Percentiles rank a stretch among this genome's conserved stretches.
phyloP scores from a whole-genome alignment of 306 rosid genomes.

The Castanea mollissima region DNA sequence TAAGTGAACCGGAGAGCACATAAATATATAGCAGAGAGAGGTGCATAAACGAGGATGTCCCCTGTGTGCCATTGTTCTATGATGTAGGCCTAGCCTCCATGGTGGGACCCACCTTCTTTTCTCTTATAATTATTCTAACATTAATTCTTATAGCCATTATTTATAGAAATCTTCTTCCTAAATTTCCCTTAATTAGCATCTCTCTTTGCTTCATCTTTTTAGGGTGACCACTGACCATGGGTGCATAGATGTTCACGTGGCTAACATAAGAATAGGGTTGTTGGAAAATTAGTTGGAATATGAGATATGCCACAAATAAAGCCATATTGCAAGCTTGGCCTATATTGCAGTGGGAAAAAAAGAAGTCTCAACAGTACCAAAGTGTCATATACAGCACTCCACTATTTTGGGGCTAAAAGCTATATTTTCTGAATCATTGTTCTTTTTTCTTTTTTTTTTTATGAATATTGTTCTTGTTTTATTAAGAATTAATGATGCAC shows the following conservation, averaged over 20 bases:
- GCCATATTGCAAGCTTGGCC: slow-evolving; percentile 13
- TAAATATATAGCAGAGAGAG: slow-evolving; percentile 37
- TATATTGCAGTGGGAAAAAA: background rate
- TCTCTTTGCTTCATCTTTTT: slow-evolving; percentile 7
- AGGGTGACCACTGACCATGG: slow-evolving; percentile 4
- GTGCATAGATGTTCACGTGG: slow-evolving; percentile 8
- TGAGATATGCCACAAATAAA: background rate
- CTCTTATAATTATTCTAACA: slow-evolving; percentile 47
- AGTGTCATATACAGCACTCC: slow-evolving; percentile 6
- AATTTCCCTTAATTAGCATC: background rate
- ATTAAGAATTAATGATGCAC: slow-evolving; percentile 18
- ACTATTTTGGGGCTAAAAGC: slow-evolving; percentile 15
- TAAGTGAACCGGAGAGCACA: slow-evolving; percentile 37
- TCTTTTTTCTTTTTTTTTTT: no score
- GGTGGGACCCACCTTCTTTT: slow-evolving; percentile 54
- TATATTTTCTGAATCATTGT: slow-evolving; percentile 20
- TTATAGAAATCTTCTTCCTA: background rate
- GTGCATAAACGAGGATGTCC: slow-evolving; percentile 26
- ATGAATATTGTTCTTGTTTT: slow-evolving; percentile 1
- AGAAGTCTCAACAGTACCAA: background rate
- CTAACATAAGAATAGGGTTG: slow-evolving; percentile 1
- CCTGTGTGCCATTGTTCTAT: slow-evolving; percentile 26
- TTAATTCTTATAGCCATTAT: slow-evolving; percentile 15
- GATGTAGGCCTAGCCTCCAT: slow-evolving; percentile 22
- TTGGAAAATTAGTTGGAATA: background rate